These are phyloP conservation scores for Colletotrichum theobromicola DNA, from an alignment of 2,329 filamentous ascomycete species.

Conservation along the genomic window DNA sequence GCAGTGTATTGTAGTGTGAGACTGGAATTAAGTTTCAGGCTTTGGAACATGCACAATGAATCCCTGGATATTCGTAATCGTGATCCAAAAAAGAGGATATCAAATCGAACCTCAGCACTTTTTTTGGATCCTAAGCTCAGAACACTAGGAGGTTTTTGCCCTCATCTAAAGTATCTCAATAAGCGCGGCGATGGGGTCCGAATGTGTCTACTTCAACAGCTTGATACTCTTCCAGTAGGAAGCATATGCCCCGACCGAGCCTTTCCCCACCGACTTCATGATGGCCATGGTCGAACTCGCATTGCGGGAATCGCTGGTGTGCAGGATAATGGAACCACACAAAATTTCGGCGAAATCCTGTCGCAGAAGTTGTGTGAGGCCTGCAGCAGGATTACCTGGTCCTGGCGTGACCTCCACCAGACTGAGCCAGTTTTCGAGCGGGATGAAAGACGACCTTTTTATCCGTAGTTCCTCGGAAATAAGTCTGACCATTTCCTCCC, in stretches of 20 bases:
- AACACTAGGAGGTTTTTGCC: background rate
- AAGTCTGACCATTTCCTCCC: background rate
- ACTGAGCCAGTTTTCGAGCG: background rate
- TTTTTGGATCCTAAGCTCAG: background rate
- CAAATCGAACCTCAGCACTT: background rate
- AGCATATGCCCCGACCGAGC: background rate
- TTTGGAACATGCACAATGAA: too few relatives aligned
- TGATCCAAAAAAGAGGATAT: too few relatives aligned
- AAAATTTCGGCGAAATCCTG: background rate
- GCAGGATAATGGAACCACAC: background rate
- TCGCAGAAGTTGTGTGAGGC: background rate
- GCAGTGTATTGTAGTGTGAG: too few relatives aligned
- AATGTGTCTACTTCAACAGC: background rate
- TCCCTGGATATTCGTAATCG: too few relatives aligned
- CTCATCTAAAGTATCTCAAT: background rate
- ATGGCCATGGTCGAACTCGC: background rate
- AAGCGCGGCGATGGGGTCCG: background rate
- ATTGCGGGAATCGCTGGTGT: background rate
- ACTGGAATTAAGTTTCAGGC: too few relatives aligned
- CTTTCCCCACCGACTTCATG: background rate
- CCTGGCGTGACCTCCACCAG: background rate
- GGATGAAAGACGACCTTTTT: background rate
- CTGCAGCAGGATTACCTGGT: background rate
- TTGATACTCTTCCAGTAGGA: background rate
- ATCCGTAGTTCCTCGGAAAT: background rate